Conservation (phyloP, 2,329 filamentous ascomycete genomes). For the Colletotrichum sp. region DNA sequence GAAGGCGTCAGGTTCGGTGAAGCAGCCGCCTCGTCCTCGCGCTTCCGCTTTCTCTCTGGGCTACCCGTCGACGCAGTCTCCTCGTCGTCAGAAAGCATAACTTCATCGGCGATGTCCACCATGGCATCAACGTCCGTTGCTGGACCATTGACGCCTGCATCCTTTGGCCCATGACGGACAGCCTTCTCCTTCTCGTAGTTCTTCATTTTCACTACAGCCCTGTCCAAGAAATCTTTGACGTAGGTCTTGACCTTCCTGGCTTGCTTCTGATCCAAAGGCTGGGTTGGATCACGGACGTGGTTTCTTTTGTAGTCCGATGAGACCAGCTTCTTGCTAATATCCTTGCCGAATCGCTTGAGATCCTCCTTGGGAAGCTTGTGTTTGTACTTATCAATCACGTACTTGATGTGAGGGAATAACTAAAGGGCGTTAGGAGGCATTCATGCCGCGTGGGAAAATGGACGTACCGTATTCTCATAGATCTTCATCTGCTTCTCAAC, state of each 20-base stretch:
- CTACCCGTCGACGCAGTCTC: slow-evolving; percentile 49
- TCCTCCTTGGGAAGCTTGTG: slow-evolving; percentile 85
- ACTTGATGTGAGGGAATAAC: slow-evolving; percentile 85
- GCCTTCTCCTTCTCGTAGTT: slow-evolving; percentile 70
- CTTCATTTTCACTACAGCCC: slow-evolving; percentile 77
- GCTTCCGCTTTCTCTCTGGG: slow-evolving; percentile 69
- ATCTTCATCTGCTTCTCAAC: slow-evolving; percentile 92
- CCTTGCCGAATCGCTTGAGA: slow-evolving; percentile 65
- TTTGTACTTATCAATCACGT: slow-evolving; percentile 85
- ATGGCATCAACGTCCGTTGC: slow-evolving; percentile 27
- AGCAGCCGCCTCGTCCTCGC: slow-evolving; percentile 49
- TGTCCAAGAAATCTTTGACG: slow-evolving; percentile 81
- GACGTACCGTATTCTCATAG: slow-evolving; percentile 88
- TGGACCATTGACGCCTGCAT: slow-evolving; percentile 4
- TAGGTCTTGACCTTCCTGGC: slow-evolving; percentile 82
- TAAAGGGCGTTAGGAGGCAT: slow-evolving; percentile 36
- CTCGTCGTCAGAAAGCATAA: slow-evolving; percentile 48
- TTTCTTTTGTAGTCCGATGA: slow-evolving; percentile 90
- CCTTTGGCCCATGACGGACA: slow-evolving; percentile 34
- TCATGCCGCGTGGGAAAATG: background rate
- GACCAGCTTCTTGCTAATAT: slow-evolving; percentile 86
- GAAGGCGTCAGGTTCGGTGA: slow-evolving; percentile 53
- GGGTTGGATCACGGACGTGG: slow-evolving; percentile 81
- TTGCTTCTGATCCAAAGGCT: slow-evolving; percentile 74
- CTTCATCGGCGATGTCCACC: slow-evolving; percentile 41